phyloP scores from a whole-genome alignment of 805 yeast genomes.

The Lachancea waltii region DNA sequence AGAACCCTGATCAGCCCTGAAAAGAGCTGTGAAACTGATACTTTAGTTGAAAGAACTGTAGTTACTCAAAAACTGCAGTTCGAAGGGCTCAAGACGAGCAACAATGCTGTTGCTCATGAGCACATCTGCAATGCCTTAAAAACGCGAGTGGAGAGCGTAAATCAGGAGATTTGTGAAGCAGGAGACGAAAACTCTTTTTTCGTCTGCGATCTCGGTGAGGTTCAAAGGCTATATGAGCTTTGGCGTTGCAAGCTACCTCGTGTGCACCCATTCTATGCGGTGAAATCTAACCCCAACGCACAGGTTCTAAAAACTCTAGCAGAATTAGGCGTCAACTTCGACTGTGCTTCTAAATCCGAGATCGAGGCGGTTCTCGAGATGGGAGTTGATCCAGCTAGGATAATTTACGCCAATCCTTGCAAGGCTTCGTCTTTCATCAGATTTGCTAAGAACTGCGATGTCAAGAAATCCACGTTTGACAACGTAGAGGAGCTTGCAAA shows the following conservation, averaged over 20 bases:
- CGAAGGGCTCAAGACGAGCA: no score
- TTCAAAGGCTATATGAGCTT: conserved; percentile 50
- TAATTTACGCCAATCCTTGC: conserved; percentile 92
- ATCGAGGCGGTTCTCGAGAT: conserved; percentile 57
- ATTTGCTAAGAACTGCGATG: conserved; percentile 50
- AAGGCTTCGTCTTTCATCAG: conserved; percentile 79
- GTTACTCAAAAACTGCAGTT: neutral
- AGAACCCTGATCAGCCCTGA: conserved; percentile 1
- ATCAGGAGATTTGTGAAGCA: conserved; percentile 54
- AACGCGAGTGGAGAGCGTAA: conserved; percentile 38
- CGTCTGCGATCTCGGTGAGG: conserved; percentile 76
- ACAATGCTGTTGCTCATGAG: no score
- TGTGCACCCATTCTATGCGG: conserved; percentile 86
- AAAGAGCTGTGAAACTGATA: neutral
- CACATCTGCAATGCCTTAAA: conserved; percentile 37
- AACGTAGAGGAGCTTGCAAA: conserved; percentile 79
- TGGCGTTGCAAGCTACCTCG: conserved; percentile 67
- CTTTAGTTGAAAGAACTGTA: neutral
- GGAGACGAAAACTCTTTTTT: conserved; percentile 84
- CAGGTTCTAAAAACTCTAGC: conserved; percentile 53
- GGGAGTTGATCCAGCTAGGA: conserved; percentile 59
- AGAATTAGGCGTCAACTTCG: conserved; percentile 67
- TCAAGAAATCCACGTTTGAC: conserved; percentile 81
- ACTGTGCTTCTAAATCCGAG: conserved; percentile 88
- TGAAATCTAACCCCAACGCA: conserved; percentile 81